A percentile compares a stretch with the other conserved stretches of the same genome.
These are phyloP conservation scores for Corchorus olitorius DNA, from an alignment of 345 rosid species.

Conservation along the genomic window DNA sequence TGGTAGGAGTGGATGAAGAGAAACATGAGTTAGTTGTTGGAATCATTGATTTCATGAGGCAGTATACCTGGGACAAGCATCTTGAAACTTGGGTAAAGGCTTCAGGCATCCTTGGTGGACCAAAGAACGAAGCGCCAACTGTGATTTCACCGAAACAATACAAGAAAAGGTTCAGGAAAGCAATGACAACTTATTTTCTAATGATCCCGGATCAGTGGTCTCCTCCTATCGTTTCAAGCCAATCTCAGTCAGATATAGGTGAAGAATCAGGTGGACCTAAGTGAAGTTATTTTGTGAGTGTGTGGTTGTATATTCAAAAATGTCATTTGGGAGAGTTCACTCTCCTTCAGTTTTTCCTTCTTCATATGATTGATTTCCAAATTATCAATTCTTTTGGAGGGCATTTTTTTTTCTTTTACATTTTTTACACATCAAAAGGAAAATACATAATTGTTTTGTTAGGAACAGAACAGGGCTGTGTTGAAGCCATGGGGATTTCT, in stretches of 20 bases:
- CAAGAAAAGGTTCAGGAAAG: slow-evolving; percentile 96
- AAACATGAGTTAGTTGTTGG: slow-evolving; percentile 85
- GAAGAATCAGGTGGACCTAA: slow-evolving; percentile 54
- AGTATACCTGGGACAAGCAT: slow-evolving; percentile 99
- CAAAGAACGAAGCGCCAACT: slow-evolving; percentile 75
- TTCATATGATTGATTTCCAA: slow-evolving; percentile 22
- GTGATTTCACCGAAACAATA: slow-evolving; percentile 96
- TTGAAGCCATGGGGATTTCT: slow-evolving; percentile 35
- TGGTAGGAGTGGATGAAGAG: slow-evolving; percentile 94
- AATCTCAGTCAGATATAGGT: slow-evolving; percentile 57
- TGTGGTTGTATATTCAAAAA: slow-evolving; percentile 39
- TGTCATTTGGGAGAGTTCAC: slow-evolving; percentile 25
- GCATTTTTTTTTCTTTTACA: slow-evolving; percentile 27
- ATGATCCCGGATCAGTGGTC: slow-evolving; percentile 99
- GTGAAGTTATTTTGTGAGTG: slow-evolving; percentile 37
- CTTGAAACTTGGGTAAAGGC: slow-evolving; percentile 94
- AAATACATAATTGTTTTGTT: slow-evolving; percentile 29
- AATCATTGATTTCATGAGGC: slow-evolving; percentile 95
- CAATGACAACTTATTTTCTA: slow-evolving; percentile 84
- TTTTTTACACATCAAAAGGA: slow-evolving; percentile 25
- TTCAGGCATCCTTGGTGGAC: slow-evolving; percentile 91
- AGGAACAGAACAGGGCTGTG: slow-evolving; percentile 42
- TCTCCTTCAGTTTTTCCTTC: slow-evolving; percentile 19
- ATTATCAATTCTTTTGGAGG: slow-evolving; percentile 31
- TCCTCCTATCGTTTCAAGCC: slow-evolving; percentile 56